phyloP scores from a whole-genome alignment of 257 asterid genomes.

The Rauvolfia tetraphylla region DNA sequence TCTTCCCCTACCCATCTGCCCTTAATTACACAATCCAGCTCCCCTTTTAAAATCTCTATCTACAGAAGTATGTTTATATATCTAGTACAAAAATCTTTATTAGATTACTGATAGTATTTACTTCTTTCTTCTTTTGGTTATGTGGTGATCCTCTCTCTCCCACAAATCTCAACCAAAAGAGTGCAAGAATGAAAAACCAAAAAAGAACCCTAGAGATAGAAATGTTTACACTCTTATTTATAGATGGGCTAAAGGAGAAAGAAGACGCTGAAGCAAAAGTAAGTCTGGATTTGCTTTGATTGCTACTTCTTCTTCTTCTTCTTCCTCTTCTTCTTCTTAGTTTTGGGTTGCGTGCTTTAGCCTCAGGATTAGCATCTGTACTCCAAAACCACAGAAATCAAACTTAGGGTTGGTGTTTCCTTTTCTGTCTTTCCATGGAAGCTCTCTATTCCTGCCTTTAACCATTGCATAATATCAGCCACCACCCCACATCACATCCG shows the following conservation, averaged over 20 bases:
- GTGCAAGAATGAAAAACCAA: background rate
- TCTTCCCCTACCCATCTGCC: conserved; percentile 13
- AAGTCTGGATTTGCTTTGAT: background rate
- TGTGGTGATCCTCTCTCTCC: conserved; percentile 5
- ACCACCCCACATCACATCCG: background rate
- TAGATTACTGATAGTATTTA: background rate
- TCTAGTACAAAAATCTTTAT: background rate
- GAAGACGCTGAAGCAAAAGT: background rate
- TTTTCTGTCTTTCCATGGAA: background rate
- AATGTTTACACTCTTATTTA: background rate
- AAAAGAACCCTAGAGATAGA: conserved; percentile 6
- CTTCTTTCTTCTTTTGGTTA: conserved; percentile 9
- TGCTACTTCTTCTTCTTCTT: background rate
- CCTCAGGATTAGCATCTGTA: conserved; percentile 1
- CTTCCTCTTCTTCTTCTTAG: background rate
- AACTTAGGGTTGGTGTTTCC: conserved; percentile 6
- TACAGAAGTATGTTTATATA: background rate
- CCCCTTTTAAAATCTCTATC: background rate
- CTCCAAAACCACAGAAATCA: background rate
- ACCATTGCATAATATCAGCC: background rate
- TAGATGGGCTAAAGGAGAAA: background rate
- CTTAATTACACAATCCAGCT: background rate
- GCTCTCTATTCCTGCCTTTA: background rate
- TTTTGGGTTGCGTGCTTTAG: background rate
- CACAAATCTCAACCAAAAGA: conserved; percentile 3